These are phyloP conservation scores for Colletotrichum costaricense DNA, from an alignment of 2,329 filamentous ascomycete species.

Conservation along the genomic window DNA sequence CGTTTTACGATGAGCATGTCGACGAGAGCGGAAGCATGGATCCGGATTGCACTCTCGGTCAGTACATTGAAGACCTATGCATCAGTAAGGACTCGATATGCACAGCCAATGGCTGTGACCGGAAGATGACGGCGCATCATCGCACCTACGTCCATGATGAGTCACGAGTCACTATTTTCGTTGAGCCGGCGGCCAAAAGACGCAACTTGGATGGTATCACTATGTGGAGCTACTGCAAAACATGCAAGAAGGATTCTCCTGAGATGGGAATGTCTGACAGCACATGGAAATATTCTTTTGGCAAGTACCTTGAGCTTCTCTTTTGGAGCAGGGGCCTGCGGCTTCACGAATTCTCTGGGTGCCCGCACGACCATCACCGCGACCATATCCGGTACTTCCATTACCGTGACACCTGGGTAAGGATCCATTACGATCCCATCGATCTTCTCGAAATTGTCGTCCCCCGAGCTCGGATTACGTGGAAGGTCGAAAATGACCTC, in stretches of 20 bases:
- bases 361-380: slow-evolving; percentile 90
- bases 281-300: slow-evolving; percentile 98
- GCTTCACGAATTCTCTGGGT: slow-evolving; percentile 75
- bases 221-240: slow-evolving; percentile 98
- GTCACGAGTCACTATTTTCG: slow-evolving; percentile 90
- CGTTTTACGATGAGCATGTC: slow-evolving; percentile 93
- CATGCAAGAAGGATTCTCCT: slow-evolving; percentile 90
- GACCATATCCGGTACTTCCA: slow-evolving; percentile 96
- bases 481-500: slow-evolving; percentile 97
- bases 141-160: slow-evolving; percentile 97
- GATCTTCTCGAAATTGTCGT: slow-evolving; percentile 95
- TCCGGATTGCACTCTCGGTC: slow-evolving; percentile 91
- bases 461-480: slow-evolving; percentile 88
- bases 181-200: slow-evolving; percentile 67
- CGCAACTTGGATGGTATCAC: slow-evolving; percentile 75
- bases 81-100: slow-evolving; percentile 81
- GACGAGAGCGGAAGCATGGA: slow-evolving; percentile 71
- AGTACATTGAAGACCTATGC: slow-evolving; percentile 94
- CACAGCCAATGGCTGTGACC: slow-evolving; percentile 85
- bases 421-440: slow-evolving; percentile 93
- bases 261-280: slow-evolving; percentile 91
- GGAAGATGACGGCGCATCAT: slow-evolving; percentile 91
- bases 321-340: slow-evolving; percentile 93
- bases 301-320: slow-evolving; percentile 96
- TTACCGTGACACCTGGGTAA: slow-evolving; percentile 84